Base-by-base conservation (phyloP, 1,284 basidiomycete species). In the Heterobasidion annosum region DNA sequence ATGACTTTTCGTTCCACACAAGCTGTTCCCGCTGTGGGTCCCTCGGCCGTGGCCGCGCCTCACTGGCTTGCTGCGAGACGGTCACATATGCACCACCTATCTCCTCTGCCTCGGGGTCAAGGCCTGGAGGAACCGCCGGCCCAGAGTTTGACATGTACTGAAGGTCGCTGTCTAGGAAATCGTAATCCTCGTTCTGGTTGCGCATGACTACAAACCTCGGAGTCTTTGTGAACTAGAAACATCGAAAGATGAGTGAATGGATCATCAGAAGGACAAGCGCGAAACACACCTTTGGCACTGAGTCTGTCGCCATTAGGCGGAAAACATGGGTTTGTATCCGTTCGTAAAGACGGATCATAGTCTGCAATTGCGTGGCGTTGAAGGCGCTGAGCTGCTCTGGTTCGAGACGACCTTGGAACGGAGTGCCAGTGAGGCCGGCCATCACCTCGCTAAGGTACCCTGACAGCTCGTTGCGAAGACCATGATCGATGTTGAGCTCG, bases 401-500 rank as follows among this genome's bases (percentile, higher is more conserved):
- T 63, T 91, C 88, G 19, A 93, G 80, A 42, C 85, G 82, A 6
- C 88, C 90, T 56, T 85, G 82, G 70, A 88, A 85, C 0, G 79
- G 70, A 65, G 88, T 90, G 52, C 88, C 89, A 2, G 88, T 89
- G 59, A 87, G 65, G 59, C 70, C 79, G 53, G 82, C 83, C 62
- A 93, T 88, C 50, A 93, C 88, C 52, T 92, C 91, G 70, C 88
- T 90, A 63, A 99, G 81, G 69, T 98, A 98, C 59, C 83, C 87
- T 55, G 93, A 90, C 52, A 99, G 78, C 73, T 98, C 96, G 63
- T 93, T 93, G 57, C 96, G 87, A 42, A 99, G 76, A 50, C 90
- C 91, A 70, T 99, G 96, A 68, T 99, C 97, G 62, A 99, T 98
- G 73, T 99, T 99, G 57, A 99, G 82, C 72, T 99, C 96, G 71